phyloP scores from a whole-genome alignment of 306 rosid species.

The Abrus precatorius region DNA sequence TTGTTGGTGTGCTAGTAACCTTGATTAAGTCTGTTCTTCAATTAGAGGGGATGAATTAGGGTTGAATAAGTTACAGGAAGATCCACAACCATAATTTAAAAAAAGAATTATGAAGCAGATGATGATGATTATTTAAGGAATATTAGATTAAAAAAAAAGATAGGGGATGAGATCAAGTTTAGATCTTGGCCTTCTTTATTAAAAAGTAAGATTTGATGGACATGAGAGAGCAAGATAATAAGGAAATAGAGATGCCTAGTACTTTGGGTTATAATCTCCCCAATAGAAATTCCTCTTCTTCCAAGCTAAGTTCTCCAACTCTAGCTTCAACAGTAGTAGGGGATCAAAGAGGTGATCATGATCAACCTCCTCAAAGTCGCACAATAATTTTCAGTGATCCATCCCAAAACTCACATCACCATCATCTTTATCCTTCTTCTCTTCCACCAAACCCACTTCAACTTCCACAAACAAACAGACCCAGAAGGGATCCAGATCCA shows the following conservation, averaged over 20 bases:
- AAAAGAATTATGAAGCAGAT: conserved; percentile 12
- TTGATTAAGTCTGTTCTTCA: conserved; percentile 47
- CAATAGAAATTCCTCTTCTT: conserved; percentile 53
- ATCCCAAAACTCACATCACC: conserved; percentile 51
- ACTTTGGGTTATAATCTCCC: conserved; percentile 51
- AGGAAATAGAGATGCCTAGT: conserved; percentile 63
- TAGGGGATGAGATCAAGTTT: conserved; percentile 39
- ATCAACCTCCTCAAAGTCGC: conserved; percentile 44
- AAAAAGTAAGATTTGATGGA: conserved; percentile 60
- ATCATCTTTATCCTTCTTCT: conserved; percentile 27
- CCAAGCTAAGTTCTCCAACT: conserved; percentile 57
- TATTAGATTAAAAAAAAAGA: background rate
- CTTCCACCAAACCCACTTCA: conserved; percentile 40
- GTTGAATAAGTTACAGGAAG: conserved; percentile 45
- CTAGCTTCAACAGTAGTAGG: conserved; percentile 44
- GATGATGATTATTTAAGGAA: conserved; percentile 16
- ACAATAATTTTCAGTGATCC: conserved; percentile 45
- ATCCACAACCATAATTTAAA: conserved; percentile 46
- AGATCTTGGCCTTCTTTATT: conserved; percentile 48
- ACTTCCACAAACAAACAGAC: conserved; percentile 46
- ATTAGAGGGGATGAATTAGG: conserved; percentile 56
- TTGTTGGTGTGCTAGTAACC: conserved; percentile 51
- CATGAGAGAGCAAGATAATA: conserved; percentile 55
- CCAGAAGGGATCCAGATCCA: conserved; percentile 58
- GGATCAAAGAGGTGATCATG: conserved; percentile 42